These are phyloP conservation scores for Royoungia palumana DNA, from an alignment of 768 basidiomycete genomes.

Conservation along the genomic window DNA sequence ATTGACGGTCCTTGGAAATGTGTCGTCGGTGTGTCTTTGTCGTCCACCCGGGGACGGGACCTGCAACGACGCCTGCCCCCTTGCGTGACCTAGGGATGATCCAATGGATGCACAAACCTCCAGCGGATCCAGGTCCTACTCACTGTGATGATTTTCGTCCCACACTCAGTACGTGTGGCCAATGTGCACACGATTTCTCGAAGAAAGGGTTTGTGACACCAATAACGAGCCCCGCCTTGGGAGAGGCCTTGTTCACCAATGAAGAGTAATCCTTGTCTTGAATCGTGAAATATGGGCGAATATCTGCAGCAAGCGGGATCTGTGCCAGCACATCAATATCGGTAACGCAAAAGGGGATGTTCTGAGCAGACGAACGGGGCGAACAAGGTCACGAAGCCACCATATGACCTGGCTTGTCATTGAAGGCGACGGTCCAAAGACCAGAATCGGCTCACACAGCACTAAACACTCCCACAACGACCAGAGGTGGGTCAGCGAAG, in stretches of 20 bases:
- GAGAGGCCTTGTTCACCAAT: slow-evolving; percentile 80
- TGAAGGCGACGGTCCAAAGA: slow-evolving; percentile 77
- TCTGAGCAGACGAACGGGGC: slow-evolving; percentile 56
- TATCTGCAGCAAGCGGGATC: slow-evolving; percentile 83
- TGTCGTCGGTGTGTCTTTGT: slow-evolving; percentile 78
- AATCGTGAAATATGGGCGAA: slow-evolving; percentile 94
- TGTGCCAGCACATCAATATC: slow-evolving; percentile 26
- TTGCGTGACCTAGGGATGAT: slow-evolving; percentile 1
- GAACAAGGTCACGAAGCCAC: slow-evolving; percentile 86
- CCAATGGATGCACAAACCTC: not conserved
- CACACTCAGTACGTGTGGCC: slow-evolving; percentile 80
- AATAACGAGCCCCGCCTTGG: slow-evolving; percentile 69
- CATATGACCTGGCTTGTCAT: slow-evolving; percentile 85
- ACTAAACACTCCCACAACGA: slow-evolving; percentile 93
- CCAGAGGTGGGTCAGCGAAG: slow-evolving; percentile 66
- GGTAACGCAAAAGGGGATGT: not conserved
- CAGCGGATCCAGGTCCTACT: slow-evolving; percentile 14
- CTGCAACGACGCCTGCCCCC: slow-evolving; percentile 26
- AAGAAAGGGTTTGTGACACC: slow-evolving; percentile 92
- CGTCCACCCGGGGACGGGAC: slow-evolving; percentile 71
- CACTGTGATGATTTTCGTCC: slow-evolving; percentile 48
- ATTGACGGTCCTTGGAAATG: slow-evolving; percentile 75
- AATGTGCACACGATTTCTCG: slow-evolving; percentile 73
- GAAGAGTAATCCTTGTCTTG: slow-evolving; percentile 81
- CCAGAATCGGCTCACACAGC: slow-evolving; percentile 83